These are phyloP conservation scores for Arxiozyma bovina DNA, from an alignment of 1,139 yeast genomes.

Conservation along the genomic window DNA sequence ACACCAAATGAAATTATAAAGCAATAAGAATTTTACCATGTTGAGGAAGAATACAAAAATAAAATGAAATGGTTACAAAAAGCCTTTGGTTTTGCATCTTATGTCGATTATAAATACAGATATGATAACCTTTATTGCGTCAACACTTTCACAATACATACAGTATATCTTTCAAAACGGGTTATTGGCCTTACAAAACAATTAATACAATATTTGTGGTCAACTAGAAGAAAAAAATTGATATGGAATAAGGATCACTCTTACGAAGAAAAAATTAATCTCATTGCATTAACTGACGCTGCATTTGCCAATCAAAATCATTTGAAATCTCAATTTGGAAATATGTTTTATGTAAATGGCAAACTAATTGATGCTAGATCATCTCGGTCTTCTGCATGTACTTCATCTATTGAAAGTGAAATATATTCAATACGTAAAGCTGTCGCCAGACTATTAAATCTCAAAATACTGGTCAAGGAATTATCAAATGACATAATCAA, in stretches of 20 bases:
- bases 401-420: conserved; percentile 6
- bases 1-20: background rate
- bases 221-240: conserved; percentile 2
- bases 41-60: background rate
- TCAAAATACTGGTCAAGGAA: background rate
- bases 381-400: background rate
- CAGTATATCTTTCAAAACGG: background rate
- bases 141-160: conserved; percentile 6
- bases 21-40: background rate
- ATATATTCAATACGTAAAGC: conserved; percentile 1
- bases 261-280: no score
- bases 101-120: conserved; percentile 7
- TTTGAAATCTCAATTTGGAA: no score
- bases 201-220: conserved; percentile 3
- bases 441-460: no score
- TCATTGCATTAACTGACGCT: no score
- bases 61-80: conserved; percentile 7
- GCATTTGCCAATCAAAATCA: background rate
- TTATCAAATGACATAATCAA: background rate
- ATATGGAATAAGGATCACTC: background rate
- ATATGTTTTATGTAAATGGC: no score
- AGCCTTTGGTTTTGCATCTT: conserved; percentile 5
- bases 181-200: background rate
- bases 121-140: no score
- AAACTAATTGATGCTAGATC: no score